These are phyloP conservation scores for Barnettozyma botsteinii DNA, from an alignment of 805 yeast genomes.

Conservation along the genomic window DNA sequence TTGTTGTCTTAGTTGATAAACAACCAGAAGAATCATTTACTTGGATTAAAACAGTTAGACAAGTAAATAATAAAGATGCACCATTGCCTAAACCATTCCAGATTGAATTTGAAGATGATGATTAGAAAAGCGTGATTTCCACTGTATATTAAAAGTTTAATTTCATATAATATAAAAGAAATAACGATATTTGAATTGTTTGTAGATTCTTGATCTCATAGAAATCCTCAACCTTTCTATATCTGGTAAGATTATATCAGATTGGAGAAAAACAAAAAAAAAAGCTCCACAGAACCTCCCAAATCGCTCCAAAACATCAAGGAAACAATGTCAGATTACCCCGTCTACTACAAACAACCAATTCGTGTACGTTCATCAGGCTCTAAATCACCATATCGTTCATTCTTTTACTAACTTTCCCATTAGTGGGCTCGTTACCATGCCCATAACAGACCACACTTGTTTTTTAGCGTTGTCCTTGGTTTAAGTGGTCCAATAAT, in stretches of 20 bases:
- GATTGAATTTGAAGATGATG: conserved; percentile 29
- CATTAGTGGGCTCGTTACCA: conserved; percentile 66
- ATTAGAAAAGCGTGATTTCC: neutral
- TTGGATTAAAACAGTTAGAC: conserved; percentile 78
- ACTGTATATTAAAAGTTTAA: conserved; percentile 1
- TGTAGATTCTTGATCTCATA: too few relatives aligned
- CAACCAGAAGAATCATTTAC: conserved; percentile 55
- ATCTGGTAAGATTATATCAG: too few relatives aligned
- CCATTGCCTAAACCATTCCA: conserved; percentile 69
- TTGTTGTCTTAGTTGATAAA: conserved; percentile 64
- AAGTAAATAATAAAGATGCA: conserved; percentile 65
- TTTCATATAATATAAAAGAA: neutral
- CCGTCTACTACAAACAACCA: conserved; percentile 57
- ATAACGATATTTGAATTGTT: neutral
- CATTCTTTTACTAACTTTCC: neutral
- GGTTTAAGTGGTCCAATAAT: conserved; percentile 67
- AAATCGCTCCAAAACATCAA: neutral
- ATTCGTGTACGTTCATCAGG: conserved; percentile 48
- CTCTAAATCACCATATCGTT: neutral
- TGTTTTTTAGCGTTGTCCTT: conserved; percentile 56
- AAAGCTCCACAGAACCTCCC: neutral
- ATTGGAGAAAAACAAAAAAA: neutral
- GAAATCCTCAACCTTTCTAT: too few relatives aligned
- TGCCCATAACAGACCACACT: conserved; percentile 72
- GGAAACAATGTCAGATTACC: conserved; percentile 28